A percentile compares a stretch with the other conserved stretches of the same genome.
phyloP scores from a whole-genome alignment of 129 eudicot genomes.

The Arctium minus region DNA sequence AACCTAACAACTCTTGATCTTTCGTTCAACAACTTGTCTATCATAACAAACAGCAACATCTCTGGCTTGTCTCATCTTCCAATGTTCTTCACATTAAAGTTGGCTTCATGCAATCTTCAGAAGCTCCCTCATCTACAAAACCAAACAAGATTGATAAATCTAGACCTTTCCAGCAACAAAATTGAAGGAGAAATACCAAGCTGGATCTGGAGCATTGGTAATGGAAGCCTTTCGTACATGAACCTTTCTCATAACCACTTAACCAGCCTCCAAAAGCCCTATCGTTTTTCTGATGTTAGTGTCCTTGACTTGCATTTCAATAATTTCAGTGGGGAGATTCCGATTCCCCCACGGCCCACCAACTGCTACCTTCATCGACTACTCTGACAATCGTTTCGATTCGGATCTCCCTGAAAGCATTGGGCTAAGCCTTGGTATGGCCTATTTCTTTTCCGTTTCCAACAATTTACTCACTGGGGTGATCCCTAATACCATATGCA shows the following conservation, averaged over 20 bases:
- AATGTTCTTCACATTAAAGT: slow-evolving; percentile 20
- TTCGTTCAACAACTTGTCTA: slow-evolving; percentile 45
- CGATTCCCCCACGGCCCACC: slow-evolving; percentile 29
- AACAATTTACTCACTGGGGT: slow-evolving; percentile 32
- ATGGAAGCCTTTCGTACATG: slow-evolving; percentile 7
- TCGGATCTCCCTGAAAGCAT: slow-evolving; percentile 25
- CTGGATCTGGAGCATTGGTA: slow-evolving; percentile 51
- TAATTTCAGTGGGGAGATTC: slow-evolving; percentile 41
- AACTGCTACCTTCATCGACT: slow-evolving; percentile 30
- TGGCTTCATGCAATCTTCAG: slow-evolving; percentile 54
- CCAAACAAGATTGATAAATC: slow-evolving; percentile 18
- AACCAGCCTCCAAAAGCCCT: slow-evolving; percentile 31
- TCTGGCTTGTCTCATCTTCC: slow-evolving; percentile 20
- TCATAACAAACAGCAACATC: slow-evolving; percentile 7
- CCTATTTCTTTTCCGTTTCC: slow-evolving; percentile 35
- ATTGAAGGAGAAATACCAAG: slow-evolving; percentile 54
- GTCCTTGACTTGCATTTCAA: slow-evolving; percentile 54
- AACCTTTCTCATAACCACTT: slow-evolving; percentile 54
- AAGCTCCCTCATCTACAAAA: slow-evolving; percentile 39
- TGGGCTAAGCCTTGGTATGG: not conserved
- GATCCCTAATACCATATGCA: slow-evolving; percentile 48
- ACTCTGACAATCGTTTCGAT: slow-evolving; percentile 39
- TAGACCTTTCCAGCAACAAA: slow-evolving; percentile 63
- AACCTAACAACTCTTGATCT: slow-evolving; percentile 41
- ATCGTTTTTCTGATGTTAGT: not conserved